Evolutionary conservation across 2,329 filamentous ascomycete genomes (phyloP).

Genomic region (Cryphonectria nitschkei): DNA sequence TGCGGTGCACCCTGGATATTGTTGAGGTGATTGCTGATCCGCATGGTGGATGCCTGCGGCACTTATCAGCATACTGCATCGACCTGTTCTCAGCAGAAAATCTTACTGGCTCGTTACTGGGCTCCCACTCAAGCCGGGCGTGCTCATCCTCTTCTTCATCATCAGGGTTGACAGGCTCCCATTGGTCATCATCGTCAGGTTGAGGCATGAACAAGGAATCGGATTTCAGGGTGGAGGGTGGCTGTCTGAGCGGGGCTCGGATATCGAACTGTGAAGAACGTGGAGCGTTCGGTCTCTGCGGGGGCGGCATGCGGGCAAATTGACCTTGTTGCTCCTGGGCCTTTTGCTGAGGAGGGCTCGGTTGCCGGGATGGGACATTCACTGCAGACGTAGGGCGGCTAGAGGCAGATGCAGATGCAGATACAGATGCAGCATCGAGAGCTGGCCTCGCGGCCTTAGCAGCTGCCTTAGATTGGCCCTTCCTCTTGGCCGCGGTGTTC

Average conservation of each 20-base stretch:
- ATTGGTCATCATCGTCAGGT: conserved; percentile 68
- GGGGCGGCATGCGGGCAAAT: conserved; percentile 25
- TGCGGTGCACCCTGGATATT: conserved; percentile 17
- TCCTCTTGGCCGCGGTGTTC: conserved; percentile 50
- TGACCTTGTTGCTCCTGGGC: conserved; percentile 13
- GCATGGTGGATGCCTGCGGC: conserved; percentile 42
- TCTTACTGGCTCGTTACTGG: conserved; percentile 65
- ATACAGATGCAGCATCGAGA: conserved; percentile 53
- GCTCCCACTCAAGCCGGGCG: conserved; percentile 75
- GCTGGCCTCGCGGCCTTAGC: conserved; percentile 47
- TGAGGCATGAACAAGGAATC: conserved; percentile 72
- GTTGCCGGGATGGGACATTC: conserved; percentile 36
- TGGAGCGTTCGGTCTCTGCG: conserved; percentile 41
- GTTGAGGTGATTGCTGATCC: conserved; percentile 33
- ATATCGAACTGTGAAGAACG: conserved; percentile 40
- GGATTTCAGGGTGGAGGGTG: conserved; percentile 61
- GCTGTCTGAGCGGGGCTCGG: conserved; percentile 41
- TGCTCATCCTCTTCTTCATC: conserved; percentile 64
- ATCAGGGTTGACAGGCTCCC: conserved; percentile 68
- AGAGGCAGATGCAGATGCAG: conserved; percentile 40
- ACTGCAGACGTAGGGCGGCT: conserved; percentile 43
- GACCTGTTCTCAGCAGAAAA: too few species aligned
- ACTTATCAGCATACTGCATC: conserved; percentile 2
- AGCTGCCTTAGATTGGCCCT: conserved; percentile 46
- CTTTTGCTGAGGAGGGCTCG: conserved; percentile 28